These are phyloP conservation scores for Podaxis carcinomalis DNA, from an alignment of 768 basidiomycete species.

Conservation along the genomic window DNA sequence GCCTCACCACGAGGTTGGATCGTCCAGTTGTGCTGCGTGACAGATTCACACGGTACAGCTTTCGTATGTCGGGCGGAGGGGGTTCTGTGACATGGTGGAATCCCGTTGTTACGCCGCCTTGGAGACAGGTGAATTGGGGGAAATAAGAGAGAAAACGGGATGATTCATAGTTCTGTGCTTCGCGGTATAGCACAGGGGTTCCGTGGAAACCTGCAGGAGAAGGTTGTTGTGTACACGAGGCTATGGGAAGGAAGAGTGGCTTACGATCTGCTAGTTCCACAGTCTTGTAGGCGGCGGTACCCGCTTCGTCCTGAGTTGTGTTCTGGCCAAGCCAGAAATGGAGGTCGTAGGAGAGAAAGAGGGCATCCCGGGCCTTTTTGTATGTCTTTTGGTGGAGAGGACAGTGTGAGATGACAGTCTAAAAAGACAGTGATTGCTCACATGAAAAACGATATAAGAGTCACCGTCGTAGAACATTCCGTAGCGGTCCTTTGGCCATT, in stretches of 20 bases:
- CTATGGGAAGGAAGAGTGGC: slow-evolving; percentile 16
- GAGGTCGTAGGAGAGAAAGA: slow-evolving; percentile 48
- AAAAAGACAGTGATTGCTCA: slow-evolving; percentile 21
- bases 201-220: slow-evolving; percentile 45
- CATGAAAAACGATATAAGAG: slow-evolving; percentile 62
- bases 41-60: slow-evolving; percentile 47
- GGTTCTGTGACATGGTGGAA: slow-evolving; percentile 28
- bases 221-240: not conserved
- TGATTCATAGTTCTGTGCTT: slow-evolving; percentile 58
- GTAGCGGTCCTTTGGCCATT: slow-evolving; percentile 46
- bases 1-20: slow-evolving; percentile 38
- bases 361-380: slow-evolving; percentile 44
- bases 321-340: slow-evolving; percentile 64
- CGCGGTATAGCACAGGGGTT: slow-evolving; percentile 56
- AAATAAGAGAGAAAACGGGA: slow-evolving; percentile 32
- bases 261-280: slow-evolving; percentile 63
- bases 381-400: slow-evolving; percentile 40
- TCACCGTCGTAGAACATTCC: slow-evolving; percentile 64
- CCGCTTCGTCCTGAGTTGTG: slow-evolving; percentile 58
- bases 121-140: slow-evolving; percentile 23
- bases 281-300: slow-evolving; percentile 62
- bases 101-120: slow-evolving; percentile 27
- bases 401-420: not conserved
- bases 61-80: slow-evolving; percentile 32
- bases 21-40: slow-evolving; percentile 21